Conservation (phyloP, 805 yeast species). For the Nakazawaea wickerhamii region DNA sequence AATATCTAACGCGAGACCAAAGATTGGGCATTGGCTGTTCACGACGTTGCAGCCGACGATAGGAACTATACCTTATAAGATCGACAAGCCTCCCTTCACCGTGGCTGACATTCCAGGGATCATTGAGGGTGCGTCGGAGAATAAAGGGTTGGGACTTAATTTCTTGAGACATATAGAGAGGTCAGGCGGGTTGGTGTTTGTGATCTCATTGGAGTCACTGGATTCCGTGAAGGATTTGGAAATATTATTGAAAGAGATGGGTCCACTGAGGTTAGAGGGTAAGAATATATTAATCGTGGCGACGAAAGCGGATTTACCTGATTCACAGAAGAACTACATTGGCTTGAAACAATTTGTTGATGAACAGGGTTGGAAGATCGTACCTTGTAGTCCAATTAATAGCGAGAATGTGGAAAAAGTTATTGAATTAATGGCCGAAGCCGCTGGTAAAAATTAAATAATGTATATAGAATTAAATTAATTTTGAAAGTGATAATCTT, state of each 20-base stretch:
- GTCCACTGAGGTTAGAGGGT: conserved; percentile 48
- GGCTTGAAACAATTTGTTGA: conserved; percentile 40
- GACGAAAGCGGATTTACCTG: conserved; percentile 85
- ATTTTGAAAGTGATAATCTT: conserved; percentile 28
- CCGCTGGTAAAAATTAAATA: conserved; percentile 28
- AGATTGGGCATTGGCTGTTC: conserved; percentile 95
- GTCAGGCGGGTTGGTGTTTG: conserved; percentile 85
- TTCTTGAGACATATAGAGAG: conserved; percentile 90
- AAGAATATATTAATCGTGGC: conserved; percentile 76
- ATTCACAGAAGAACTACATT: conserved; percentile 42
- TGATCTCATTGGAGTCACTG: conserved; percentile 63
- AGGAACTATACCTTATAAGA: conserved; percentile 73
- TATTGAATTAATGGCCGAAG: conserved; percentile 65
- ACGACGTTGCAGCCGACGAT: conserved; percentile 90
- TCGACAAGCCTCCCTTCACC: conserved; percentile 68
- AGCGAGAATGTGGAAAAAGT: conserved; percentile 69
- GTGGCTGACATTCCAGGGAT: conserved; percentile 98
- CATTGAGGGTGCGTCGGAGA: conserved; percentile 77
- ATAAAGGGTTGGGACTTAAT: conserved; percentile 91
- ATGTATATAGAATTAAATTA: background rate
- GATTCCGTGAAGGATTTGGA: conserved; percentile 66
- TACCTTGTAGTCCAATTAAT: conserved; percentile 80
- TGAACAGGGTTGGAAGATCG: conserved; percentile 51
- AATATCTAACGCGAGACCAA: conserved; percentile 83
- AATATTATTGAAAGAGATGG: conserved; percentile 65